Conservation (phyloP, 768 basidiomycete genomes). For the Erythrobasidium yunnanense region DNA sequence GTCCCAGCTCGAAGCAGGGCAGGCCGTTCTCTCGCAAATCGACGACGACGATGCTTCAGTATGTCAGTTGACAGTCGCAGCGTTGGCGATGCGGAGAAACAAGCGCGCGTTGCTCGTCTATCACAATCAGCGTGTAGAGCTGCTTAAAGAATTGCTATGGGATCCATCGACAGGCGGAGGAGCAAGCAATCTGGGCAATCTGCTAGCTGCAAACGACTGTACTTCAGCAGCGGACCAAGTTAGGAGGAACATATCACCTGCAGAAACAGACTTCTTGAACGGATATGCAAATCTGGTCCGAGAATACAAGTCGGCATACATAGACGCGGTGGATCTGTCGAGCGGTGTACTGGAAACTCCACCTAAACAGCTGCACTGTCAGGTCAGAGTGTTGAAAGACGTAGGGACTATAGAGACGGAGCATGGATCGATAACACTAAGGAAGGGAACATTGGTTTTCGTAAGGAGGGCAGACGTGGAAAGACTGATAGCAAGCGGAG, state of each 20-base stretch:
- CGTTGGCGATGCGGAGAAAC: constrained; percentile 80
- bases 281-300: constrained; percentile 50
- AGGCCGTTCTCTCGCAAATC: constrained; percentile 38
- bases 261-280: constrained; percentile 46
- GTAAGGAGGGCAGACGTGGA: constrained; percentile 81
- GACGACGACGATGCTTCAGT: constrained; percentile 49
- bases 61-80: constrained; percentile 64
- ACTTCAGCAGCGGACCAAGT: constrained; percentile 22
- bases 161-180: constrained; percentile 66
- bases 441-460: constrained; percentile 82
- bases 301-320: constrained; percentile 71
- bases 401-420: constrained; percentile 89
- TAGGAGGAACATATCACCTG: constrained; percentile 52
- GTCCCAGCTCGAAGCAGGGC: constrained; percentile 21
- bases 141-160: constrained; percentile 83
- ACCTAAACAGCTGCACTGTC: constrained; percentile 78
- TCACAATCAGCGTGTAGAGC: constrained; percentile 72
- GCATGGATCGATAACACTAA: constrained; percentile 59
- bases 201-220: constrained; percentile 6
- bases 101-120: constrained; percentile 94
- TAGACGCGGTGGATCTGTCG: constrained; percentile 64
- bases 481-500: constrained; percentile 85
- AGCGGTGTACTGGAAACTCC: constrained; percentile 44
- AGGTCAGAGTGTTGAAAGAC: constrained; percentile 74
- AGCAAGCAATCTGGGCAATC: constrained; percentile 64